phyloP scores from a whole-genome alignment of 73 alveolate genomes.

The Tetrahymena thermophila region DNA sequence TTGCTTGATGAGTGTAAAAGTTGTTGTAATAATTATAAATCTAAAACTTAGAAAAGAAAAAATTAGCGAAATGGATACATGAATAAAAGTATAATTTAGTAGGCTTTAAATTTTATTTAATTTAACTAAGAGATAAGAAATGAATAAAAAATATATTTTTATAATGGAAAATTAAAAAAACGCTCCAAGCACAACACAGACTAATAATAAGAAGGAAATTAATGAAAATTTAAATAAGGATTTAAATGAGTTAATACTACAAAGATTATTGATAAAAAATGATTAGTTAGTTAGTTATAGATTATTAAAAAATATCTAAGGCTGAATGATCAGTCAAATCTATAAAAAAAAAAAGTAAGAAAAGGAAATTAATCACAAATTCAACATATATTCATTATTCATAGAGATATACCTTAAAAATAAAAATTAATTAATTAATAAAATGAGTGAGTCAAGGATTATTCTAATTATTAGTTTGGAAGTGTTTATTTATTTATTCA shows the following conservation, averaged over 20 bases:
- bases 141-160: too few species aligned
- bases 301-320: not conserved
- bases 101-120: too few species aligned
- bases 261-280: not conserved
- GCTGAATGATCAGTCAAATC: not conserved
- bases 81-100: not conserved
- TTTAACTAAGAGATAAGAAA: not conserved
- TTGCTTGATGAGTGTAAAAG: not conserved
- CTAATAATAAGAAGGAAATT: not conserved
- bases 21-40: not conserved
- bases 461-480: not conserved
- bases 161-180: not conserved
- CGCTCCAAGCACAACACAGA: not conserved
- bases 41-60: not conserved
- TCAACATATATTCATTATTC: too few species aligned
- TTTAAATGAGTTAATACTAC: not conserved
- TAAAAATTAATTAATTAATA: too few species aligned
- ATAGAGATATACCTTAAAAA: not conserved
- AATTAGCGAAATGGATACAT: not conserved
- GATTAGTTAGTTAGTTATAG: too few species aligned
- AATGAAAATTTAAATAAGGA: too few species aligned
- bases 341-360: too few species aligned
- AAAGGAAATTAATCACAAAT: too few species aligned
- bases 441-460: not conserved
- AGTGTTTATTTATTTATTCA: not conserved